Base-by-base conservation (phyloP, 768 basidiomycete species). In the Tricholoma sp. region DNA sequence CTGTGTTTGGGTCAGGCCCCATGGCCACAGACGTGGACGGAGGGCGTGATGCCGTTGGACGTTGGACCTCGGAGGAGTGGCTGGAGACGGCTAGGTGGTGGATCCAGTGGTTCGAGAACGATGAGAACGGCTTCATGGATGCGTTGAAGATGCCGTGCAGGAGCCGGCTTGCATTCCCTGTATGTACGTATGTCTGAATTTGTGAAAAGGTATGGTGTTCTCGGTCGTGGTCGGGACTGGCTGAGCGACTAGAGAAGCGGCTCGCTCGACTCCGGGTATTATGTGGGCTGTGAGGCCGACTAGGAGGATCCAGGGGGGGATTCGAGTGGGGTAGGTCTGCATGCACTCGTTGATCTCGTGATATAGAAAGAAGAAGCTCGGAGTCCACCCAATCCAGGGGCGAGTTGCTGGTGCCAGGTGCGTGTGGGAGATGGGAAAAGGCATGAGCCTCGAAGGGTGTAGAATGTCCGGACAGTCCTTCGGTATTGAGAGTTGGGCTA, bases 341-440 rank as follows among this genome's bases (percentile, higher is more conserved):
- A 66, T 58, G 6, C 61, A 57, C 6, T 57, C 71, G 71, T 1
- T 67, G 66, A 14, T 73, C 64, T 21, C 70, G 69, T 1, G 83
- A 78, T 27, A 89, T 74, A 1, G 85, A 87, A 14, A 87, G 74
- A 51, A 94, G 74, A 3, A 96, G 79, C 71, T 94, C 94, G 5
- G 89, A 89, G 69, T 94, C 91, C 56, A 92, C 83, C 84, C 88
- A 91, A 53, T 90, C 86, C 53, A 90, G 76, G 3, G 83, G 79
- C 0, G 79, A 74, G 55, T 71, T 71, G 43, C 71, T 62, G 52
- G 80, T 67, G 14, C 72, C 76, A 18, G 79, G 82, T 11, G 66
- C 73, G 43, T 78, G 77, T 2, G 83, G 80, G 8, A 80, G 71
- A 46, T 78, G 76, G 2, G 72, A 72, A 57, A 72, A 70, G 43